phyloP scores from a whole-genome alignment of 768 basidiomycete genomes.

The Glaciozyma martinii region DNA sequence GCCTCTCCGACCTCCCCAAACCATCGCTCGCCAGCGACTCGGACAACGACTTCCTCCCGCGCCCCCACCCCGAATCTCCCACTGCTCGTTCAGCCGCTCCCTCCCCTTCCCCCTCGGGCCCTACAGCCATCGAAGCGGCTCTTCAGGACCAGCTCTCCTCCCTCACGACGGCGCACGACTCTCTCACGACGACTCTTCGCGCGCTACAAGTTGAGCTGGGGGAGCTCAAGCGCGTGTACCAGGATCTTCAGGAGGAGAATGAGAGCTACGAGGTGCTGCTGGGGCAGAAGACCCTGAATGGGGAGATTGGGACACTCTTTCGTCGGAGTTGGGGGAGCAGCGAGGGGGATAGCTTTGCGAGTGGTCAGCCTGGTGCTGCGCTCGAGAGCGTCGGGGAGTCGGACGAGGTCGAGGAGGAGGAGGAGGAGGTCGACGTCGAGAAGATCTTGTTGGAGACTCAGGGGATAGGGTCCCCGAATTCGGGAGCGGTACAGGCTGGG shows the following conservation, averaged over 20 bases:
- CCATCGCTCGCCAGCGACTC: neutral
- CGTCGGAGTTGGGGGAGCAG: slow-evolving; percentile 21
- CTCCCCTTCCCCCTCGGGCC: slow-evolving; percentile 21
- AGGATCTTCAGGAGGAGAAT: slow-evolving; percentile 72
- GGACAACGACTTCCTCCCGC: neutral
- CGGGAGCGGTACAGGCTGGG: slow-evolving; percentile 28
- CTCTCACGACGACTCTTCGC: slow-evolving; percentile 72
- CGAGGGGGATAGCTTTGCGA: neutral
- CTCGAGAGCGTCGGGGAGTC: slow-evolving; percentile 19
- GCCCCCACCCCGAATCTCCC: neutral
- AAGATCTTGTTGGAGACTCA: slow-evolving; percentile 22
- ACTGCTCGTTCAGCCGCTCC: slow-evolving; percentile 34
- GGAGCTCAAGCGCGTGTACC: slow-evolving; percentile 80
- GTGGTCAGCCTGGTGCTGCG: slow-evolving; percentile 9
- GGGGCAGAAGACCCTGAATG: slow-evolving; percentile 79
- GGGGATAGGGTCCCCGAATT: slow-evolving; percentile 14
- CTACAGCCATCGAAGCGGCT: slow-evolving; percentile 69
- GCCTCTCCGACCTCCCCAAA: slow-evolving; percentile 6
- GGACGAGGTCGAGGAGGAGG: slow-evolving; percentile 6
- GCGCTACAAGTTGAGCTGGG: slow-evolving; percentile 73
- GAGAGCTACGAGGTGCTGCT: slow-evolving; percentile 92
- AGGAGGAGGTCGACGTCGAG: slow-evolving; percentile 19
- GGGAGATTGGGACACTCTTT: slow-evolving; percentile 44
- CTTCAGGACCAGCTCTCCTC: slow-evolving; percentile 76
- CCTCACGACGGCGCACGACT: slow-evolving; percentile 71